Conservation (phyloP, 2,329 filamentous ascomycete genomes). For the Aureobasidium sp. region DNA sequence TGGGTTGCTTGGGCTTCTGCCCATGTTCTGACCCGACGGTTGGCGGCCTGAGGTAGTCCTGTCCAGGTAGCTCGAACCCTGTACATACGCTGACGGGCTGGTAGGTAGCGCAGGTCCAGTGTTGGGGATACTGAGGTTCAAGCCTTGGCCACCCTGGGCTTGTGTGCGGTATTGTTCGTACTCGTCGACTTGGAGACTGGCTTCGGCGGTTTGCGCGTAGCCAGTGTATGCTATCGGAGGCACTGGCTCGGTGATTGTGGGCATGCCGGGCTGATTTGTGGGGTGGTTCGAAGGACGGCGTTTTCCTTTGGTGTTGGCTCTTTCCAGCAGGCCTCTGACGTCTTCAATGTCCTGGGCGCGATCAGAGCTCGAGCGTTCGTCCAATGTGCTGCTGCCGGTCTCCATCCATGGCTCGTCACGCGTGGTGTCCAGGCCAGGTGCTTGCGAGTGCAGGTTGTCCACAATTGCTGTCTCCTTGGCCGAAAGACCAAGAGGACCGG, state of each 20-base stretch:
- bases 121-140: conserved; percentile 11
- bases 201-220: conserved; percentile 10
- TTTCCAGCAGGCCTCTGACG: conserved; percentile 38
- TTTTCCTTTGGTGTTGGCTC: conserved; percentile 40
- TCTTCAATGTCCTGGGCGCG: conserved; percentile 30
- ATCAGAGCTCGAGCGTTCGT: conserved; percentile 36
- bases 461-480: conserved; percentile 36
- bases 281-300: conserved; percentile 26
- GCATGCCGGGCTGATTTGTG: conserved; percentile 9
- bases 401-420: conserved; percentile 42
- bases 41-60: neutral
- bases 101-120: conserved; percentile 11
- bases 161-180: conserved; percentile 13
- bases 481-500: conserved; percentile 29
- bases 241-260: conserved; percentile 13
- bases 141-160: neutral
- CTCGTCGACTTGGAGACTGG: conserved; percentile 9
- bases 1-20: conserved; percentile 22
- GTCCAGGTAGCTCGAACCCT: conserved; percentile 9
- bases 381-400: conserved; percentile 30
- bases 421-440: conserved; percentile 35
- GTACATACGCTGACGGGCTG: conserved; percentile 12
- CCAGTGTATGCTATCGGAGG: conserved; percentile 9
- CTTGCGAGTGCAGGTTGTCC: conserved; percentile 37
- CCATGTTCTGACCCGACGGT: conserved; percentile 16